phyloP scores from a whole-genome alignment of 371 early-diverging fungal genomes.

The Mucor lusitanicus region DNA sequence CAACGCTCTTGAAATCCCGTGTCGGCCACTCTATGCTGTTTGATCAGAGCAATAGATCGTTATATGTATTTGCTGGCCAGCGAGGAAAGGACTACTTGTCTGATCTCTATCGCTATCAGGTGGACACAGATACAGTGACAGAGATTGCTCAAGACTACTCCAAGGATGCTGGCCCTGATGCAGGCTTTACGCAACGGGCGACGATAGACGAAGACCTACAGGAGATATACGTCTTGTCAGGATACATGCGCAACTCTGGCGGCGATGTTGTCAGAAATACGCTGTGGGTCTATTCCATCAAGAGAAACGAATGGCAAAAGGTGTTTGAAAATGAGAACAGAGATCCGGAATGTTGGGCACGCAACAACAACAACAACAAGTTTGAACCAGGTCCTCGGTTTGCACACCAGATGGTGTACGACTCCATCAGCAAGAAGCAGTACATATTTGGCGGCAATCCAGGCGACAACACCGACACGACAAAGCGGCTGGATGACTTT shows the following conservation, averaged over 20 bases:
- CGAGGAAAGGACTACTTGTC: slow-evolving; percentile 73
- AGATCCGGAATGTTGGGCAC: slow-evolving; percentile 48
- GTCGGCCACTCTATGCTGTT: slow-evolving; percentile 92
- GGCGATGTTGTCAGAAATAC: slow-evolving; percentile 67
- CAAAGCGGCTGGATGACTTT: slow-evolving; percentile 78
- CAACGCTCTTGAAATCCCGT: slow-evolving; percentile 67
- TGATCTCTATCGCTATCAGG: slow-evolving; percentile 82
- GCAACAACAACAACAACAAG: slow-evolving; percentile 19
- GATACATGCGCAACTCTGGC: slow-evolving; percentile 30
- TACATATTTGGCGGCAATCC: slow-evolving; percentile 93
- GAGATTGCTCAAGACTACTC: slow-evolving; percentile 75
- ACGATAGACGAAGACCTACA: slow-evolving; percentile 75
- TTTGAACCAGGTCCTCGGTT: slow-evolving; percentile 79
- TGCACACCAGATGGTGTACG: slow-evolving; percentile 88
- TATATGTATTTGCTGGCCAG: slow-evolving; percentile 92
- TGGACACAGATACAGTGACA: slow-evolving; percentile 70
- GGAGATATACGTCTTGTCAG: slow-evolving; percentile 85
- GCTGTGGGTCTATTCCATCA: slow-evolving; percentile 76
- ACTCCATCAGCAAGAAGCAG: slow-evolving; percentile 57
- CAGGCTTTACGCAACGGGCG: slow-evolving; percentile 86
- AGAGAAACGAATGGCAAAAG: slow-evolving; percentile 70
- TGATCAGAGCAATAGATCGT: slow-evolving; percentile 66
- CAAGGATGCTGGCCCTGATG: slow-evolving; percentile 72
- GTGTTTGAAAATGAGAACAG: slow-evolving; percentile 72
- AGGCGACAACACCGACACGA: slow-evolving; percentile 56